Evolutionary conservation across 495 filamentous ascomycete genomes (phyloP), one percentile per base, ranked within the genome.

Genomic region (Talaromyces adpressus): DNA sequence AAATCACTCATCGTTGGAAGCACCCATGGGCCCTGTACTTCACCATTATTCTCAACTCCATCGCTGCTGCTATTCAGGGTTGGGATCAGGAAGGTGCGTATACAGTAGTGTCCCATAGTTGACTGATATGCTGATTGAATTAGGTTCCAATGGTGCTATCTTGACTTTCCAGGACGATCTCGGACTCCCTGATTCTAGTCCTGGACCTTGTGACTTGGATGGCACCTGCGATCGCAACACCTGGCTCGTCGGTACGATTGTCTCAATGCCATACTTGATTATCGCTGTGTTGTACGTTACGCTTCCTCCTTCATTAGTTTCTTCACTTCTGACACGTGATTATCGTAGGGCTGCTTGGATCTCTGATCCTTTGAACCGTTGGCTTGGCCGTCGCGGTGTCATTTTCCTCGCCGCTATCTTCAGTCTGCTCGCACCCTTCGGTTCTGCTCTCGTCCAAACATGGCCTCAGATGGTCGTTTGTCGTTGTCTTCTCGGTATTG

Each of bases 61-160:
- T 92, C 59, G 88, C 84, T n/a, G 89, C 89, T 16, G 88, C 88
- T 14, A 85, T 74, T 23, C 73, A 73, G 63, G 87, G 87, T 30
- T 89, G 87, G 86, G 86, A 89, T 68, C 87, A 89, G 70, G 87
- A 85, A 52, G 86, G 71, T 71, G 30, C 41, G 54, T 67, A 27
- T 52, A 23, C 22, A 7, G 34, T 22, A 57, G 20, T 49, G 30
- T 39, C 16, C 58, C 2, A n/a, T 41, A 22, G 22, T 49, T 49
- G n/a, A 49, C n/a, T 18, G 23, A 16, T 20, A 51, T 62, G n/a
- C 59, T 62, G 47, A 47, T 29, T 62, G 41, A 75, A 66, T 5
- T 72, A 75, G 72, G 89, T n/a, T 84, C 83, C 2, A 92, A 91
- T 67, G 89, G 89, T 54, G 89, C 89, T 29, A 91, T 87, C 64